Base-by-base conservation (phyloP, 2,329 filamentous ascomycete genomes). In the Arthrobotrys iridis region DNA sequence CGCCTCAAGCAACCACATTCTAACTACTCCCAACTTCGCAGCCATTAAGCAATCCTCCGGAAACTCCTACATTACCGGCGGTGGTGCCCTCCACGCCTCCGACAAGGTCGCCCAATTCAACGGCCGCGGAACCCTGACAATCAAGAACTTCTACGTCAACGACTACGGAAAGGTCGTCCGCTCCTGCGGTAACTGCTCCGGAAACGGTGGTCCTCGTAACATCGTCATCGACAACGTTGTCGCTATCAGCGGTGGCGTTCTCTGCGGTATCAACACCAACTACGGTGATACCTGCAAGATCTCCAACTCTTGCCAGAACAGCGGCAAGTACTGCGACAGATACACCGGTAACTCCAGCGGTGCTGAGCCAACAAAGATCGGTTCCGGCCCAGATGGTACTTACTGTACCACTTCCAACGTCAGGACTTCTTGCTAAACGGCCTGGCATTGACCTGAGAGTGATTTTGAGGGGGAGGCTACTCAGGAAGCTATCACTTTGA, bases 31-130 rank as follows among this genome's bases (percentile, higher is more conserved):
- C 13, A 6, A 30, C 11, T n/a, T 24, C 4, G 8, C 37, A 40
- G 33, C 67, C 37, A 40, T 75, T 45, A 62, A 62, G 28, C 70
- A 75, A 35, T n/a, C 62, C 20, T 67, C 62, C 45, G 70, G 70
- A 18, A 67, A 46, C 37, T 72, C 83, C 18, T 83, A 81, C 78
- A 83, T 85, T 58, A 82, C 81, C 55, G 84, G 84, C 1, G 85
- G 85, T 22, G 84, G 85, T 33, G 85, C 85, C 7, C 83, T 82
- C 33, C 81, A 84, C 18, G 85, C 85, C 6, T 71, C 77, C 0
- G 84, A 85, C 79, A 85, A 85, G 81, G 73, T 85, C 6, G 77
- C 85, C 60, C 84, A 85, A 79, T 83, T 84, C 79, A 85, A 85
- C 75, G 84, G 84, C 22, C 82, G 83, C 55, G 84, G 83, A 2